Conservation (phyloP, 2,329 filamentous ascomycete species). For the Aspergillus udagawae region DNA sequence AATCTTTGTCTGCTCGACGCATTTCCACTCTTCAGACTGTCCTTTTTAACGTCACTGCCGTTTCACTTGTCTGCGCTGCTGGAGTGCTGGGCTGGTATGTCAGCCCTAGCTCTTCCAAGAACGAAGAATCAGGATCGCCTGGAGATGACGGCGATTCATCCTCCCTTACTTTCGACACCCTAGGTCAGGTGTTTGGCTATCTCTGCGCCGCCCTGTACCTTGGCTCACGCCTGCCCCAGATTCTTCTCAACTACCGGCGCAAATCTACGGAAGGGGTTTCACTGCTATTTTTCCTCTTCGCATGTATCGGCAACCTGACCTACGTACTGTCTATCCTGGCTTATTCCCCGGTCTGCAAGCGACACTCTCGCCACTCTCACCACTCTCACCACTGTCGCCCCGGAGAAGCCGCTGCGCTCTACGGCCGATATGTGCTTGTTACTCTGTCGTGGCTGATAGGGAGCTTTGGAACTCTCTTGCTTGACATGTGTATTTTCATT, state of each 20-base stretch:
- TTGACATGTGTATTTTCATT: conserved; percentile 82
- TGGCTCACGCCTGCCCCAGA: conserved; percentile 81
- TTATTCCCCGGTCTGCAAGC: conserved; percentile 68
- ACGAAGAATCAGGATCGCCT: conserved; percentile 33
- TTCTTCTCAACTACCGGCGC: conserved; percentile 85
- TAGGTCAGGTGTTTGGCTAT: conserved; percentile 90
- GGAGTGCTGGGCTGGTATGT: conserved; percentile 86
- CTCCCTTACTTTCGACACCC: conserved; percentile 63
- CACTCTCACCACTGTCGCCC: conserved; percentile 55
- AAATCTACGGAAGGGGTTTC: conserved; percentile 92
- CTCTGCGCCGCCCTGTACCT: conserved; percentile 87
- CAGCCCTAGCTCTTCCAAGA: conserved; percentile 45
- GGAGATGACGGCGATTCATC: conserved; percentile 12
- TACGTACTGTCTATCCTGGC: conserved; percentile 91
- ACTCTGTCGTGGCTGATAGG: conserved; percentile 90
- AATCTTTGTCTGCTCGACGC: conserved; percentile 22
- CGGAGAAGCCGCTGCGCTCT: conserved; percentile 64
- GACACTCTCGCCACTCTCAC: conserved; percentile 37
- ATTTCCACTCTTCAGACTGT: conserved; percentile 46
- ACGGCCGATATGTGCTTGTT: conserved; percentile 78
- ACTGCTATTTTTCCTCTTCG: conserved; percentile 93
- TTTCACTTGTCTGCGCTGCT: conserved; percentile 77
- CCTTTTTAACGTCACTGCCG: conserved; percentile 69
- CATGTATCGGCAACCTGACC: conserved; percentile 89
- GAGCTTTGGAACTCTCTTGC: conserved; percentile 77